These are phyloP conservation scores for Hanseniaspora clermontiae DNA, from an alignment of 805 yeast species.

Conservation along the genomic window DNA sequence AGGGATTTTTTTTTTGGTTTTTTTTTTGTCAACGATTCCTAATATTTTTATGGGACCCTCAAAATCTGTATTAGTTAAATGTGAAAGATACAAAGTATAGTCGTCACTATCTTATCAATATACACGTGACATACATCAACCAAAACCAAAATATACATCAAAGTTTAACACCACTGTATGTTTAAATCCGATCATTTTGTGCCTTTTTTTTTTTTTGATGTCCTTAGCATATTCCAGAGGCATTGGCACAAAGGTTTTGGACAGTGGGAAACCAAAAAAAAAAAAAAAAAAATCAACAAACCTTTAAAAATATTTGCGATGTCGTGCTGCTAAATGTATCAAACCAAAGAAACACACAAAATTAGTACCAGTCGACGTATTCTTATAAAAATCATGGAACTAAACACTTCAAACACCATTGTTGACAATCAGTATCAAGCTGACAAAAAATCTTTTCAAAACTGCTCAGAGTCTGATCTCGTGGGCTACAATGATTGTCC, in stretches of 20 bases:
- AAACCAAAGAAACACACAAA: background rate
- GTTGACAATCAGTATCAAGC: conserved; percentile 15
- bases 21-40: no score
- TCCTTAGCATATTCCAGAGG: background rate
- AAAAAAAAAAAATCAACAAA: no score
- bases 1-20: no score
- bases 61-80: no score
- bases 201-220: background rate
- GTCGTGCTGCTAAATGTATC: no score
- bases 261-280: background rate
- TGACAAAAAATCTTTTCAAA: conserved; percentile 27
- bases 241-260: background rate
- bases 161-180: no score
- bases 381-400: background rate
- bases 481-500: conserved; percentile 37
- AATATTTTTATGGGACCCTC: no score
- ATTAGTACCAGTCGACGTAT: no score
- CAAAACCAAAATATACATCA: no score
- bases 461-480: conserved; percentile 32
- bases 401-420: conserved; percentile 11
- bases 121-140: background rate
- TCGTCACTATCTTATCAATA: background rate
- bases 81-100: background rate
- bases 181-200: background rate
- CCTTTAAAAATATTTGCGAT: no score